Base-by-base conservation (phyloP, 2,329 filamentous ascomycete genomes). In the Calonectria pseudoturangicola region DNA sequence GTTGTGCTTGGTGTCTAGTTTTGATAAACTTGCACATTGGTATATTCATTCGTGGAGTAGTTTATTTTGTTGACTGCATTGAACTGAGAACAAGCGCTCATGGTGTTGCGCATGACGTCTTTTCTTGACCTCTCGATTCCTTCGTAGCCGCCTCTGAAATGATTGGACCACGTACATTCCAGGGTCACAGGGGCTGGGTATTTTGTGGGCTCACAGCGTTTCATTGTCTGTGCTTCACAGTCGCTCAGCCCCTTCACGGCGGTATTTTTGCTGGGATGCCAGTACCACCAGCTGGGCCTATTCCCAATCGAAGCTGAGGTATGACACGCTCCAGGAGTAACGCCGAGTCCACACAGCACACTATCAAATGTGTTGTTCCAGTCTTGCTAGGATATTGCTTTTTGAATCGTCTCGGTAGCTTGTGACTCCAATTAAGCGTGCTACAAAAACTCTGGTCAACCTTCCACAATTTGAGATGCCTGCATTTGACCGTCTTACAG, bases 101-200 rank as follows among this genome's bases (percentile, higher is more conserved):
- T 25, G 4, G 6, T 27, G 10, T 25, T 27, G 50, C 15, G 13
- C 33, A 18, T 25, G 8, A 5, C 25, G 12, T 41, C 10, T 9
- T 58, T 50, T 30, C n/a, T 30, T 45, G 39, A 18, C 10, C 41
- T 27, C 13, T 27, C 28, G 25, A 63, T 30, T 33, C 39, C 16
- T 62, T n/a, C 58, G 21, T 18, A 21, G 58, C 21, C 25, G 18
- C 28, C 25, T 13, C 30, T 15, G 8, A 45, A 28, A 63, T 30
- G 39, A 63, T 63, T 63, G 58, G 58, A 47, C 58, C 58, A 45
- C 58, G 58, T 63, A 47, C n/a, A 8, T 2, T 12, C n/a, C 10
- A 27, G 33, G 7, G 33, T 27, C 27, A 41, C 54, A 41, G 54
- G 36, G 54, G 54, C 33, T 58, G 54, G n/a, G 54, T 5, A 56